Base-by-base conservation (phyloP, 805 yeast species). In the Kodamaea lidongshanica region DNA sequence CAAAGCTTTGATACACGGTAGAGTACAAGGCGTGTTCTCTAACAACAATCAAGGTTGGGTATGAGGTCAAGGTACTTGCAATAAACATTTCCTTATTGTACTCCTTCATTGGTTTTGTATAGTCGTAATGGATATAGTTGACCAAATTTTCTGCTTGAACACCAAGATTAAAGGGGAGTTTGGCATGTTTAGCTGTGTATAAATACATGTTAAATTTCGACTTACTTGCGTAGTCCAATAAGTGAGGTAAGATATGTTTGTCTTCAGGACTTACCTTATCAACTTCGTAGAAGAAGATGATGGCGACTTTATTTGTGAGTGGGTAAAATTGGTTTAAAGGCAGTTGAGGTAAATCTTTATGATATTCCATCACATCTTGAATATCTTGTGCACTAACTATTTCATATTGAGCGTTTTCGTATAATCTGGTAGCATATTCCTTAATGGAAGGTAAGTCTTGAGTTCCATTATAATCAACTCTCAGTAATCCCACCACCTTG, bases 41-140 rank as follows among this genome's bases (percentile, higher is more conserved):
- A 50, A 78, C 70, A 13, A 79, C 58, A 17, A 76, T 54, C 12
- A 82, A 43, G 10, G 83, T 74, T 2, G 94, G 94, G 19, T 61
- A 61, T 6, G 78, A 64, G 0, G 86, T 65, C 15, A 76, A 49
- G 2, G 79, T 62, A 16, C 73, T 69, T 14, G 80, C 61, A 11
- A 63, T 51, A 38, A 61, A 64, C 58, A 70, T 50, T 12, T 66
- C 68, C 30, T 65, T 61, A 46, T 74, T 61, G 38, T 63, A 69
- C 24, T 43, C 45, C 12, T 55, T 48, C 4, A 34, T 35, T 1
- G 61, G 44, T 23, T 56, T 64, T 4, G 48, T 37, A 2, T 45
- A 38, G 38, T 69, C 67, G 25, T 66, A 55, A 41, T 72, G 69
- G 16, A 74, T 56, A 35, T 52, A 67, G 10, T 67, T 52, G 25